Evolutionary conservation across 768 basidiomycete genomes (phyloP).

Genomic region (Amanita fuliginea): DNA sequence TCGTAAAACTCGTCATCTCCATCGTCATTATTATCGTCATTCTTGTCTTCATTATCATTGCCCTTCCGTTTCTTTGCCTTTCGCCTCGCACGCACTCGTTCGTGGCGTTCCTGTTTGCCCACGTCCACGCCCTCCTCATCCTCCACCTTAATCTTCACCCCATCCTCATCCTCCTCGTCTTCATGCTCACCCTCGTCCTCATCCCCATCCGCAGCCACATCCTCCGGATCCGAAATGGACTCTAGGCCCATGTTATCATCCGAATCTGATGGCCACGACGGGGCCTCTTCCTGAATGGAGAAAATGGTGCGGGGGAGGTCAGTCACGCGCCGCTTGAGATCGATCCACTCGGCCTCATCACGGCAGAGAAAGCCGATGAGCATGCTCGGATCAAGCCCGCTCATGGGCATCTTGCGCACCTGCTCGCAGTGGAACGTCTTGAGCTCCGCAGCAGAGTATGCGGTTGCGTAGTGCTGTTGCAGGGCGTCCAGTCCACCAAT

Average conservation of each 20-base stretch:
- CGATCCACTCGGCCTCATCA: conserved; percentile 77
- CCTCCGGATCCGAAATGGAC: conserved; percentile 73
- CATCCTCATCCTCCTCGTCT: conserved; percentile 14
- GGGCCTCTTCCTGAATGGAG: conserved; percentile 80
- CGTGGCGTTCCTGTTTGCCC: background rate
- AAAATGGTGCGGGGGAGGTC: conserved; percentile 72
- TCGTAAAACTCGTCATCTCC: conserved; percentile 45
- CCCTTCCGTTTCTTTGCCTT: conserved; percentile 15
- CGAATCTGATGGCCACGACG: conserved; percentile 67
- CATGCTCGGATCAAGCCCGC: conserved; percentile 94
- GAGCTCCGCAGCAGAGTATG: conserved; percentile 66
- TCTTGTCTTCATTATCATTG: conserved; percentile 2
- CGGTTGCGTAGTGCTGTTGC: conserved; percentile 55
- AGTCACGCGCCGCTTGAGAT: conserved; percentile 59
- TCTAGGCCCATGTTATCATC: conserved; percentile 74
- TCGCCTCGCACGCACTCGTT: conserved; percentile 12
- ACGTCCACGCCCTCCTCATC: conserved; percentile 14
- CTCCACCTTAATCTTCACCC: conserved; percentile 13
- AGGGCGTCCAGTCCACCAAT: conserved; percentile 28
- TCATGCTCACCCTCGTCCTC: conserved; percentile 14
- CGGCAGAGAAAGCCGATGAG: conserved; percentile 84
- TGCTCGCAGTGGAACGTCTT: conserved; percentile 95
- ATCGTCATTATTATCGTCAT: conserved; percentile 17
- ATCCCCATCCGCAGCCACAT: conserved; percentile 36
- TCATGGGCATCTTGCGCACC: conserved; percentile 88